These are phyloP conservation scores for Ophiostoma triangulosporum DNA, from an alignment of 2,329 filamentous ascomycete genomes.

Conservation along the genomic window DNA sequence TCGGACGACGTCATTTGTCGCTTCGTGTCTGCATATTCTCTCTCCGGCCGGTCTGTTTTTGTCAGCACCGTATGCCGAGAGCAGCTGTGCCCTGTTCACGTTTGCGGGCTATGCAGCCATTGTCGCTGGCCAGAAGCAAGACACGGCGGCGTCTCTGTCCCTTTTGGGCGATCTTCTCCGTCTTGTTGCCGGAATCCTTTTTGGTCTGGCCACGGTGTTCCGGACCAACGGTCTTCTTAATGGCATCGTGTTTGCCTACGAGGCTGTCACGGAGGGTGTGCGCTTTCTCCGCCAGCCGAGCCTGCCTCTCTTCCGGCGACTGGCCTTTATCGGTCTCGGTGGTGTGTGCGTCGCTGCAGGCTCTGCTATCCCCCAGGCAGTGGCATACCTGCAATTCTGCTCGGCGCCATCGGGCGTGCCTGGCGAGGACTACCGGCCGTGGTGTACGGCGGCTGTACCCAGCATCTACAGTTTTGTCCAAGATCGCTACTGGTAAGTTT, in stretches of 20 bases:
- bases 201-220: conserved; percentile 60
- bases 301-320: conserved; percentile 31
- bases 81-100: conserved; percentile 62
- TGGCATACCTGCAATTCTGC: conserved; percentile 66
- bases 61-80: conserved; percentile 73
- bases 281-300: conserved; percentile 25
- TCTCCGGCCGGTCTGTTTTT: conserved; percentile 85
- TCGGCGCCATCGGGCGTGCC: conserved; percentile 15
- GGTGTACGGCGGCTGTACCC: conserved; percentile 62
- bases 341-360: conserved; percentile 56
- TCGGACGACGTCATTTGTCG: conserved; percentile 39
- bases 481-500: conserved; percentile 68
- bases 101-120: conserved; percentile 63
- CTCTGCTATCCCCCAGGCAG: conserved; percentile 55
- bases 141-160: conserved; percentile 20
- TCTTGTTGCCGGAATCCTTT: conserved; percentile 50
- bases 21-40: conserved; percentile 64
- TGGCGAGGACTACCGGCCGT: conserved; percentile 38
- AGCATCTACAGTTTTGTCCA: conserved; percentile 92
- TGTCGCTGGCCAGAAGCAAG: conserved; percentile 27
- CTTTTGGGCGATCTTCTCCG: conserved; percentile 33
- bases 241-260: conserved; percentile 60
- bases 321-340: conserved; percentile 47
- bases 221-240: conserved; percentile 80
- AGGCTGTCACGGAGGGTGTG: conserved; percentile 31